Percentiles rank a stretch among this genome's conserved stretches.
Conservation (phyloP, 164 flowering plant genomes). For the Umbilicus rupestris region DNA sequence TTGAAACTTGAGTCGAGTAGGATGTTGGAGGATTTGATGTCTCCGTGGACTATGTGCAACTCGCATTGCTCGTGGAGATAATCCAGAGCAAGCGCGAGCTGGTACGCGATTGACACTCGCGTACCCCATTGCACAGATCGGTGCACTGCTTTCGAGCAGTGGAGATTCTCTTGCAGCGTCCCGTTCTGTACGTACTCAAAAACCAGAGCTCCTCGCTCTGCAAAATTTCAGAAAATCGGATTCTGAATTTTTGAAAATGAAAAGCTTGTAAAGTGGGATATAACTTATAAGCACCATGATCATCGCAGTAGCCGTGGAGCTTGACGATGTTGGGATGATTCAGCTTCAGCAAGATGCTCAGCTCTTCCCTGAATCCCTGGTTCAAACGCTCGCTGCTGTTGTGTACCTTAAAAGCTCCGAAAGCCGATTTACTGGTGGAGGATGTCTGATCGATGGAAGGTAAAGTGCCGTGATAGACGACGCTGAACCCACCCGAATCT, state of each 20-base stretch:
- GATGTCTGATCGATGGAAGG: background rate
- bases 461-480: slow-evolving; percentile 43
- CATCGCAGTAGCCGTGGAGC: slow-evolving; percentile 58
- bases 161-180: slow-evolving; percentile 53
- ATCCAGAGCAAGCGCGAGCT: slow-evolving; percentile 54
- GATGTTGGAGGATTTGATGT: slow-evolving; percentile 70
- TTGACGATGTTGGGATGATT: slow-evolving; percentile 51
- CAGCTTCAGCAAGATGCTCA: slow-evolving; percentile 37
- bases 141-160: slow-evolving; percentile 5
- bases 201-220: slow-evolving; percentile 58
- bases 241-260: too few species aligned
- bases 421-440: slow-evolving; percentile 18
- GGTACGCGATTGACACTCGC: slow-evolving; percentile 51
- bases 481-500: slow-evolving; percentile 74
- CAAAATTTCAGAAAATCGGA: slow-evolving; percentile 6
- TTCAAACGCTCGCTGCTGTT: slow-evolving; percentile 40
- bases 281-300: slow-evolving; percentile 22
- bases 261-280: too few species aligned
- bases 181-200: slow-evolving; percentile 58
- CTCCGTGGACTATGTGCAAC: slow-evolving; percentile 63
- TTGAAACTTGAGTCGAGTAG: slow-evolving; percentile 45
- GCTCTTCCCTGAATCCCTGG: slow-evolving; percentile 48
- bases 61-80: slow-evolving; percentile 50
- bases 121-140: slow-evolving; percentile 42
- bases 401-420: slow-evolving; percentile 52